Evolutionary conservation across 352 stramenopile genomes (phyloP).

Genomic region (Globisporangium takayamanum): DNA sequence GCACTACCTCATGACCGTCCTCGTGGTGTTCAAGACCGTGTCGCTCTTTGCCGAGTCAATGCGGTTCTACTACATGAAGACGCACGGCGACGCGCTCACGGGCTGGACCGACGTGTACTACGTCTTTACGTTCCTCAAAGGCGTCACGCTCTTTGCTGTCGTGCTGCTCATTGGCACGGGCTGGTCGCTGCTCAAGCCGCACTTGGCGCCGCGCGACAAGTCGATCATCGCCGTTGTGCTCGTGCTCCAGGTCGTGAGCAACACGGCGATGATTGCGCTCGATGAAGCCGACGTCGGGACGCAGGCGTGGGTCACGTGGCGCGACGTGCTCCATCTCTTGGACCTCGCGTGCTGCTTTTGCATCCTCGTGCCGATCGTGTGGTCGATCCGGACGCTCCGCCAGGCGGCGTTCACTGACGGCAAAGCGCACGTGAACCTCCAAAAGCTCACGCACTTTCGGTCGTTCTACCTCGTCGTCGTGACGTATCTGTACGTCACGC

Average conservation of each 20-base stretch:
- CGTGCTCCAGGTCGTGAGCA: slow-evolving; percentile 90
- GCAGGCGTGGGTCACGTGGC: slow-evolving; percentile 57
- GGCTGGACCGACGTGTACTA: slow-evolving; percentile 94
- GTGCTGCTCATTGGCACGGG: slow-evolving; percentile 96
- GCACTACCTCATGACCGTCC: slow-evolving; percentile 93
- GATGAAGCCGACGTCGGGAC: slow-evolving; percentile 81
- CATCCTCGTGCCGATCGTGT: slow-evolving; percentile 96
- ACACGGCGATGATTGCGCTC: slow-evolving; percentile 90
- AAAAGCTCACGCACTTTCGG: slow-evolving; percentile 95
- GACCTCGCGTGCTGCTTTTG: slow-evolving; percentile 96
- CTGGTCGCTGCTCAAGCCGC: slow-evolving; percentile 96
- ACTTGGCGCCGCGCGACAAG: slow-evolving; percentile 92
- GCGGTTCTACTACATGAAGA: slow-evolving; percentile 94
- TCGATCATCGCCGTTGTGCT: slow-evolving; percentile 92
- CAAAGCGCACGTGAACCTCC: slow-evolving; percentile 82
- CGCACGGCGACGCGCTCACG: slow-evolving; percentile 89
- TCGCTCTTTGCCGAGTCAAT: slow-evolving; percentile 93
- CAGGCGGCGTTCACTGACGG: slow-evolving; percentile 81
- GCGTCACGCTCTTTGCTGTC: slow-evolving; percentile 96
- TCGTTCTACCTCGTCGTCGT: slow-evolving; percentile 96
- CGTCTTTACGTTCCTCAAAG: slow-evolving; percentile 93
- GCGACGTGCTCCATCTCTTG: slow-evolving; percentile 91
- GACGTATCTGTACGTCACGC: slow-evolving; percentile 97
- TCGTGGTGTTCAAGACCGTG: slow-evolving; percentile 91
- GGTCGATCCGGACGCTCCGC: slow-evolving; percentile 86